Evolutionary conservation across 1,139 yeast genomes (phyloP).

Genomic region (Pichia sp.): DNA sequence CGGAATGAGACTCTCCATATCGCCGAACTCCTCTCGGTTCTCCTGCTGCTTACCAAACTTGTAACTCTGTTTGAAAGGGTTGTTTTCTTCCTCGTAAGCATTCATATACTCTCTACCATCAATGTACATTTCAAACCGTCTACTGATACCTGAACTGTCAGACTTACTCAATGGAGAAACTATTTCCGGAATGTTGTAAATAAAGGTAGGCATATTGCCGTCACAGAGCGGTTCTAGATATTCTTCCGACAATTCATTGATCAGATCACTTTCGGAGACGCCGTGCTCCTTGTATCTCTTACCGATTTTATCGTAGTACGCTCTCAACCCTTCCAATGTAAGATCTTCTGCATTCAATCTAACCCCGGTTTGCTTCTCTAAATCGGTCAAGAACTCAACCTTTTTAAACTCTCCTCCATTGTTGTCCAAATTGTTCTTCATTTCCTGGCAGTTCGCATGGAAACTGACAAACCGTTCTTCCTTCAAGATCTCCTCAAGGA

Average conservation of each 20-base stretch:
- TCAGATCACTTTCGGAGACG: slow-evolving; percentile 51
- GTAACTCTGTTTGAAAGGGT: slow-evolving; percentile 63
- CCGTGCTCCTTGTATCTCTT: slow-evolving; percentile 28
- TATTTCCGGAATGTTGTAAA: slow-evolving; percentile 79
- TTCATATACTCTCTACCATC: slow-evolving; percentile 81
- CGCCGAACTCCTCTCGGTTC: slow-evolving; percentile 48
- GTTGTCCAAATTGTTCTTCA: slow-evolving; percentile 20
- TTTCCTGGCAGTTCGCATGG: slow-evolving; percentile 29
- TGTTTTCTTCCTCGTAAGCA: slow-evolving; percentile 96
- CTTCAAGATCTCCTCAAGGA: slow-evolving; percentile 31
- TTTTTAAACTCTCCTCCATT: slow-evolving; percentile 36
- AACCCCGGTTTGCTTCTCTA: slow-evolving; percentile 47
- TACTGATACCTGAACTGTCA: slow-evolving; percentile 32
- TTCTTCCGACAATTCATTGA: slow-evolving; percentile 62
- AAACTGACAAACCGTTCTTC: slow-evolving; percentile 21
- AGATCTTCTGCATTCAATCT: not conserved
- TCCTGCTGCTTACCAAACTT: slow-evolving; percentile 61
- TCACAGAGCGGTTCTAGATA: slow-evolving; percentile 65
- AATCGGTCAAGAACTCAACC: slow-evolving; percentile 60
- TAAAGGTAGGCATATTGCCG: slow-evolving; percentile 56
- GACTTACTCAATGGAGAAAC: slow-evolving; percentile 91
- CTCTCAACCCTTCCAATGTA: not conserved
- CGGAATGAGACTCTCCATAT: slow-evolving; percentile 64
- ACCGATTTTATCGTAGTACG: slow-evolving; percentile 4
- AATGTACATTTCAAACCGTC: slow-evolving; percentile 82